phyloP scores from a whole-genome alignment of 306 rosid species.

The Prinsepia uniflora region DNA sequence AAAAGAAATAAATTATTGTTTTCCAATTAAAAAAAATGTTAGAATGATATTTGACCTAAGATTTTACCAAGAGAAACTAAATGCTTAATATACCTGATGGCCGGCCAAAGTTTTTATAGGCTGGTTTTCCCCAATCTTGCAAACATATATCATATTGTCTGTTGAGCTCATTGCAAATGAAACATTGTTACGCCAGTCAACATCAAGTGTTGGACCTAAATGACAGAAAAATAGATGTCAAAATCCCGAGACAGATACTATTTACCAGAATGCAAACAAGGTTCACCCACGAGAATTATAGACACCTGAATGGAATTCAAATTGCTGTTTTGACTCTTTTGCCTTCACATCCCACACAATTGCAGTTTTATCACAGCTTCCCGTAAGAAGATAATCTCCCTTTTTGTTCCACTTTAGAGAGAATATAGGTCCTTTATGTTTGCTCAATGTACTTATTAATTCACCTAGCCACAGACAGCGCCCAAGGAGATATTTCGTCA shows the following conservation, averaged over 20 bases:
- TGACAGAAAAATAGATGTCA: constrained; percentile 14
- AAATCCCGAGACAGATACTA: constrained; percentile 20
- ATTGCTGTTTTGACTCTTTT: constrained; percentile 86
- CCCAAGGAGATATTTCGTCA: constrained; percentile 13
- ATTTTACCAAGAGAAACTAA: not conserved
- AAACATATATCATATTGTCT: constrained; percentile 78
- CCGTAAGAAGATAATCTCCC: constrained; percentile 93
- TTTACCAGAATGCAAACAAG: not conserved
- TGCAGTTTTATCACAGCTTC: constrained; percentile 92
- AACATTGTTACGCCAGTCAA: constrained; percentile 88
- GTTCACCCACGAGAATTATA: not conserved
- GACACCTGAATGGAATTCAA: constrained; percentile 85
- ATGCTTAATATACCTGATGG: constrained; percentile 65
- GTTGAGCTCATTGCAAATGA: constrained; percentile 93
- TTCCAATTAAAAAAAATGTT: not conserved
- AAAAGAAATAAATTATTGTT: not conserved
- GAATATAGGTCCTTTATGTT: constrained; percentile 91
- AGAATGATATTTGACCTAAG: not conserved
- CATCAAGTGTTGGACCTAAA: constrained; percentile 93
- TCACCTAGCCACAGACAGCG: constrained; percentile 57
- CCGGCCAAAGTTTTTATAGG: constrained; percentile 79
- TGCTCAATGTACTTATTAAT: constrained; percentile 66
- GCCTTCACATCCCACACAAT: constrained; percentile 94
- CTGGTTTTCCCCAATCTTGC: constrained; percentile 79
- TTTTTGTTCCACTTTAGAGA: constrained; percentile 93